Base-by-base conservation (phyloP, 768 basidiomycete species). In the Clathrus columnatus region DNA sequence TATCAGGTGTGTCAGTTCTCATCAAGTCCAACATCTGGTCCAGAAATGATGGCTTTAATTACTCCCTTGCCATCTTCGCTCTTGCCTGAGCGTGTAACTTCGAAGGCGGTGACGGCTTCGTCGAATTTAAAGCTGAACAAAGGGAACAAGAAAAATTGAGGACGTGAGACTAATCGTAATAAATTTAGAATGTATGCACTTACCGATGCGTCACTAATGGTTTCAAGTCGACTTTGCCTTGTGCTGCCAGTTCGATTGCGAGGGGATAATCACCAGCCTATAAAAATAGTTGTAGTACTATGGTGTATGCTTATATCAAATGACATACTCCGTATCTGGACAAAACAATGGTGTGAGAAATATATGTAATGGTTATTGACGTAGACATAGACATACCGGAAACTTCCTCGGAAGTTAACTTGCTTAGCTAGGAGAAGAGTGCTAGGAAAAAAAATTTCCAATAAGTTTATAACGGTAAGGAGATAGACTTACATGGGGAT, bases 41-140 rank as follows among this genome's bases (percentile, higher is more conserved):
- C 90, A 48, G 85, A 86, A 61, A 94, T 91, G 60, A 95, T 84
- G 29, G 81, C 84, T 70, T 96, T 95, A 65, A 95, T 94, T 43
- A 93, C 84, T 29, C 79, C 79, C 69, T 84, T 89, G 47, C 93
- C 94, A 64, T 97, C 89, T 52, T 79, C 74, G 48, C 91, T 85
- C 75, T 85, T 89, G 26, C 93, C 91, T 18, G 72, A 68, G 57
- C 82, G 79, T 32, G 87, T 96, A 14, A 85, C 82, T 55, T 86
- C 72, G 77, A 97, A 96, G 1, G 93, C 95, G 49, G 73, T 72
- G 21, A 80, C 69, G 48, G 92, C 90, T 11, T 92, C 76, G 41
- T 83, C 75, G 67, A 97, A 97, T 30, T 75, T 65, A 71, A 80
- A 91, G 18, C 86, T 85, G 63, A 36, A 14, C 2, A 36, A 55